Evolutionary conservation across 257 asterid genomes (phyloP), one percentile per base, ranked within the genome.

Genomic region (Solanum sparsipilum): DNA sequence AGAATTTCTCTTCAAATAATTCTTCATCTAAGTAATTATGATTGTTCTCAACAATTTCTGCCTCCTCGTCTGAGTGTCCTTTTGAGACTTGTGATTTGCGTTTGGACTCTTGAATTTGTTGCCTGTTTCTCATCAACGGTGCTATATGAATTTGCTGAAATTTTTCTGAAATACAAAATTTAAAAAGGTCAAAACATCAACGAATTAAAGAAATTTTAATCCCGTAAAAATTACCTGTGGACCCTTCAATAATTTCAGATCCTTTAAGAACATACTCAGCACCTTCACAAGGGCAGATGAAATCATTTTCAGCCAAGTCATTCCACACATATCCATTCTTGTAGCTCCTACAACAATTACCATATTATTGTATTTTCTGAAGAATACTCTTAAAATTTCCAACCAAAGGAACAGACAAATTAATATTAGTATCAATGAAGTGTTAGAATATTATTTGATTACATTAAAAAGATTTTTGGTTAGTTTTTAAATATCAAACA

Each of bases 241-340:
- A 92, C 29, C 91, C 92, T 67, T 91, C 88, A 18, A 91, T 65
- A 9, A 95, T 68, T 89, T 95, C 98, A 34, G 98, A 94, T 3
- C 99, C 99, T 91, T 96, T 96, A 87, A 96, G 98, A 1, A 95
- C 94, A 89, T 94, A 95, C 86, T 96, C 99, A 84, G 94, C 94
- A 36, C 99, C 96, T 89, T 96, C 96, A 18, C 94, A 94, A 25
- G 98, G 98, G 88, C 90, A 90, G 85, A 96, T 93, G 5, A 89
- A 90, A 83, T 96, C 99, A 89, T 92, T 93, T 87, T 93, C 98
- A 7, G 92, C 87, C 75, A 96, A 91, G 88, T 95, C 99, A 92
- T 96, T 94, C 99, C 99, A 96, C 63, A 96, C 98, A 87, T 91
- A 96, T 0, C 99, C 99, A 87, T 92, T 96, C 91, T 95, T 96